Conservation (phyloP, 768 basidiomycete species). For the Collybiopsis luxurians region DNA sequence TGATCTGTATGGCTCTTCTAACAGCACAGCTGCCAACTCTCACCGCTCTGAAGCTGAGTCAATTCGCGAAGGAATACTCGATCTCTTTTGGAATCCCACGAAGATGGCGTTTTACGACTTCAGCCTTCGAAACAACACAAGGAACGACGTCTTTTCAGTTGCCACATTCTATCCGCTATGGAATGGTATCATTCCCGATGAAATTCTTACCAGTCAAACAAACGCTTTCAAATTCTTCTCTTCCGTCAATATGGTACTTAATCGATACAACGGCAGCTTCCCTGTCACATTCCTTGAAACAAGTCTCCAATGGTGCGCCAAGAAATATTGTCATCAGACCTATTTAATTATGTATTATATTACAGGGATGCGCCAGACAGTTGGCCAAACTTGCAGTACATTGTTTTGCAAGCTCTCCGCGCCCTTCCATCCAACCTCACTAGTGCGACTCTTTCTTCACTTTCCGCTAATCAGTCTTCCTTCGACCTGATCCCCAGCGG, state of each 20-base stretch:
- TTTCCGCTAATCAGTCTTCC: conserved; percentile 48
- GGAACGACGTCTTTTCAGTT: conserved; percentile 64
- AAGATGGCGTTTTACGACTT: conserved; percentile 90
- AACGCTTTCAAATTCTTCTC: conserved; percentile 75
- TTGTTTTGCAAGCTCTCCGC: conserved; percentile 72
- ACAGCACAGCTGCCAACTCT: conserved; percentile 36
- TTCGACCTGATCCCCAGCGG: conserved; percentile 71
- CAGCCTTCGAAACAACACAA: conserved; percentile 65
- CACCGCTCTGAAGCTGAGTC: conserved; percentile 57
- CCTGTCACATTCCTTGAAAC: conserved; percentile 77
- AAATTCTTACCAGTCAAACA: conserved; percentile 51
- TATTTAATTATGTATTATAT: background rate
- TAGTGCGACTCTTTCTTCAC: conserved; percentile 47
- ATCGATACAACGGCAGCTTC: conserved; percentile 85
- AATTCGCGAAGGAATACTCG: conserved; percentile 71
- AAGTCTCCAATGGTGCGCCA: conserved; percentile 73
- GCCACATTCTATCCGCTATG: conserved; percentile 86
- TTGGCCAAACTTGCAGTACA: conserved; percentile 88
- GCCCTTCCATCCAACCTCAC: conserved; percentile 75
- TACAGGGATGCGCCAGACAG: conserved; percentile 81
- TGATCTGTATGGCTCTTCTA: conserved; percentile 46
- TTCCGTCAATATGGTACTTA: conserved; percentile 72
- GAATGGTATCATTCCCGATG: conserved; percentile 80
- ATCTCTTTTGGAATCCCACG: conserved; percentile 79
- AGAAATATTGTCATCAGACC: background rate